Base-by-base conservation (phyloP, 345 rosid species). In the Physaria fendleri region DNA sequence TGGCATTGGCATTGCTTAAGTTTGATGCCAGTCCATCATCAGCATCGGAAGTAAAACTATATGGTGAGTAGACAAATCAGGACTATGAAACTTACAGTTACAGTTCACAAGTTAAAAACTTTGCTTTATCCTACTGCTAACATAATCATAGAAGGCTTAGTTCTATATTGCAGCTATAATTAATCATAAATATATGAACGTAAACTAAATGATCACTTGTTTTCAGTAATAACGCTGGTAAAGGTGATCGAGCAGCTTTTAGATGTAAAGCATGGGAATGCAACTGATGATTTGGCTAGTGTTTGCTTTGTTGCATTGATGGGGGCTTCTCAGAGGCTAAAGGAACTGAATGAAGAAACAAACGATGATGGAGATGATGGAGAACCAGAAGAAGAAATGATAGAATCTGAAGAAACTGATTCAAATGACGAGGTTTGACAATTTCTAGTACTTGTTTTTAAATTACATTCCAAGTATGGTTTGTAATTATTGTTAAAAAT, bases 181-280 rank as follows among this genome's bases (percentile, higher is more conserved):
- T 48, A 39, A 25, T 21, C 16, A 44, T 23, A 22, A 11, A 14
- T 67, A 42, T 22, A 30, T 41, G 38, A 0, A 18, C 30, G 11
- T 59, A 18, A 33, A 27, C 67, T 68, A 45, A 69, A 35, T 62
- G 35, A 14, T 11, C 54, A 43, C 41, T 64, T 45, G 10, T 71
- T 65, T 50, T 46, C 77, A 89, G 97, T 81, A 56, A 65, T 86
- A 82, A 72, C 90, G 5, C 47, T 85, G 53, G 77, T 56, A 28
- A 86, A 82, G 72, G 76, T 84, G 66, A 60, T 78, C 54, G 90
- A 89, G 71, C 71, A 75, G 60, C 73, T 89, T 37, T 49, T 82
- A 44, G 86, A 69, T 70, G 62, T 53, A 45, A 69, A 48, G 11
- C 57, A 61, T 29, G 81, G 75, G 56, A 75, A 54, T 60, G 55